Conservation (phyloP, 495 filamentous ascomycete species). For the Xylaria scruposa region DNA sequence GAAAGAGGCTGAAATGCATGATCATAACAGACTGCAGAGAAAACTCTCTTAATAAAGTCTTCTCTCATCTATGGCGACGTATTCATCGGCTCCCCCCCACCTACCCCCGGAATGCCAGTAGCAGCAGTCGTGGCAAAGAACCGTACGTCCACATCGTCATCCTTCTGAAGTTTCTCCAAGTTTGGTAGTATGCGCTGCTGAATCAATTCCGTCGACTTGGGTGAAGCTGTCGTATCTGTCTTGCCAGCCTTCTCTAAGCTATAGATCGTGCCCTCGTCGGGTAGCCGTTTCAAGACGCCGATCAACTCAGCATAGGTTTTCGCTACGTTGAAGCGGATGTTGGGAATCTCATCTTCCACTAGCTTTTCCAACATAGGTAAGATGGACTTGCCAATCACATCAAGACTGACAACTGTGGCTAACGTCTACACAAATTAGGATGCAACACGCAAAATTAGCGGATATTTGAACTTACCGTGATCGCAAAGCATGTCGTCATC, state of each 20-base stretch:
- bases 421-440: constrained; percentile 73
- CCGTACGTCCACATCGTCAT: constrained; percentile 96
- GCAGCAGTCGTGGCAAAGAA: constrained; percentile 79
- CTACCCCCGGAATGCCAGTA: constrained; percentile 45
- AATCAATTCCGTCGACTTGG: constrained; percentile 80
- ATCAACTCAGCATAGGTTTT: constrained; percentile 94
- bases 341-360: constrained; percentile 91
- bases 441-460: background rate
- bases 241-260: constrained; percentile 79
- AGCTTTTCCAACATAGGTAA: constrained; percentile 95
- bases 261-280: constrained; percentile 83
- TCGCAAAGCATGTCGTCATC: constrained; percentile 98
- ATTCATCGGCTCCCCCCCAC: constrained; percentile 62
- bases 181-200: constrained; percentile 86
- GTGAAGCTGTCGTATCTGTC: constrained; percentile 63
- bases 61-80: constrained; percentile 61
- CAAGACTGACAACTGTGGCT: constrained; percentile 86
- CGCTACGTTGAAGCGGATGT: constrained; percentile 98
- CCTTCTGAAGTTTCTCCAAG: constrained; percentile 91
- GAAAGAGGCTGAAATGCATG: constrained; percentile 35
- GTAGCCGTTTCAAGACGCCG: constrained; percentile 85
- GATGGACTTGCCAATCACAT: constrained; percentile 90
- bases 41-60: constrained; percentile 34
- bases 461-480: constrained; percentile 72
- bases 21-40: constrained; percentile 30